Conservation (phyloP, 2,329 filamentous ascomycete species). For the Aspergillus latus region DNA sequence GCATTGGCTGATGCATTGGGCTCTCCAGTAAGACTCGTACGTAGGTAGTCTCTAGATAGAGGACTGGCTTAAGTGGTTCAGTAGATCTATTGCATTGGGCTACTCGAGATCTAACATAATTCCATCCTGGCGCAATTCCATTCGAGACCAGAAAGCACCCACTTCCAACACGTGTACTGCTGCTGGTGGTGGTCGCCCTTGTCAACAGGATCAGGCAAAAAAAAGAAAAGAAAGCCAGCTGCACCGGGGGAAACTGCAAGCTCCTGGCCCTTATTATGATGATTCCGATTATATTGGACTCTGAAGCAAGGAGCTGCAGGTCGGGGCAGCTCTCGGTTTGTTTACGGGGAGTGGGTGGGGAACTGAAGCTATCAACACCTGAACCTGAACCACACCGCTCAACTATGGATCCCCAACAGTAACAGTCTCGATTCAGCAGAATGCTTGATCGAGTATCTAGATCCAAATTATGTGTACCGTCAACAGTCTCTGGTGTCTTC, state of each 20-base stretch:
- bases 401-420: background rate
- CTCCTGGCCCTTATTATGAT: background rate
- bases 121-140: background rate
- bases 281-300: background rate
- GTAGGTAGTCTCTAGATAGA: background rate
- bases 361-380: background rate
- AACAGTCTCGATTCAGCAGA: background rate
- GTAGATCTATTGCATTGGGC: slow-evolving; percentile 5
- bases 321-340: background rate
- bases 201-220: slow-evolving; percentile 12
- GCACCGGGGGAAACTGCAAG: background rate
- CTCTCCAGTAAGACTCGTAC: background rate
- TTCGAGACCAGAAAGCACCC: slow-evolving; percentile 6
- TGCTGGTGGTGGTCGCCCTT: slow-evolving; percentile 12
- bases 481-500: too few species aligned
- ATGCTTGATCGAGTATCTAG: background rate
- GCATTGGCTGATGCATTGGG: slow-evolving; percentile 16
- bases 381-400: background rate
- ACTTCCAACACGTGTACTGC: slow-evolving; percentile 18
- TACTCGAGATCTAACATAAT: background rate
- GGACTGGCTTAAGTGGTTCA: background rate
- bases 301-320: slow-evolving; percentile 7
- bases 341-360: background rate
- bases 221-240: slow-evolving; percentile 3
- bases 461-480: too few species aligned